Evolutionary conservation across 306 rosid genomes (phyloP), one percentile per base, ranked within the genome.

Genomic region (Nissolia schottii): DNA sequence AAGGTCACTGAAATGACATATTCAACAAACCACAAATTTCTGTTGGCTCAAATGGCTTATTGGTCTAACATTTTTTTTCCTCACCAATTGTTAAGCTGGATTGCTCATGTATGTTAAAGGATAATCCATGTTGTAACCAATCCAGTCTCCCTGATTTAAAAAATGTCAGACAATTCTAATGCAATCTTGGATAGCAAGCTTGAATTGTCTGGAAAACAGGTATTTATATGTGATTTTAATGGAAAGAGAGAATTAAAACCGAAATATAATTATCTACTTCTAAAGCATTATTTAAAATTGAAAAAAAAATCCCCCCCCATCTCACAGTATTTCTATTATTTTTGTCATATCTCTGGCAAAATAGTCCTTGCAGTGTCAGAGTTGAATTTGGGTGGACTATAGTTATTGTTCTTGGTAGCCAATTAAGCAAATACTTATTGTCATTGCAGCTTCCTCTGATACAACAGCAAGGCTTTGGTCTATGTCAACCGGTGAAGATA

Each of bases 401-500:
- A 19, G n/a, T 24, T 37, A 45, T 28, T 57, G 66, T 54, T 49
- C 14, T 51, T 59, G 64, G 43, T 57, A 41, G 54, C 43, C 63
- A 72, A 49, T n/a, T 27, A 64, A 37, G 48, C 54, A 18, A 69
- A 71, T 31, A 1, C 19, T 6, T 66, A 6, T 35, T 82, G 54
- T 61, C 7, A 11, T 79, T 81, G 87, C 86, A 95, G 97, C 99
- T 69, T 95, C 97, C 34, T 95, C 97, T 32, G 99, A 95, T 80
- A 45, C 90, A 25, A 91, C 99, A 5, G 99, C 99, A 54, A 91
- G 96, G 79, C 99, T 95, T 63, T 95, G 99, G 99, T 84, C 88
- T 70, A 84, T 88, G 92, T 75, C 97, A 58, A 84, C 72, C 3
- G 99, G 99, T 23, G 95, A 95, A 81, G 96, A 87, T 70, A 89